Evolutionary conservation across 1,284 basidiomycete species (phyloP), one percentile per base, ranked within the genome.

Genomic region (Cerioporus squamosus): DNA sequence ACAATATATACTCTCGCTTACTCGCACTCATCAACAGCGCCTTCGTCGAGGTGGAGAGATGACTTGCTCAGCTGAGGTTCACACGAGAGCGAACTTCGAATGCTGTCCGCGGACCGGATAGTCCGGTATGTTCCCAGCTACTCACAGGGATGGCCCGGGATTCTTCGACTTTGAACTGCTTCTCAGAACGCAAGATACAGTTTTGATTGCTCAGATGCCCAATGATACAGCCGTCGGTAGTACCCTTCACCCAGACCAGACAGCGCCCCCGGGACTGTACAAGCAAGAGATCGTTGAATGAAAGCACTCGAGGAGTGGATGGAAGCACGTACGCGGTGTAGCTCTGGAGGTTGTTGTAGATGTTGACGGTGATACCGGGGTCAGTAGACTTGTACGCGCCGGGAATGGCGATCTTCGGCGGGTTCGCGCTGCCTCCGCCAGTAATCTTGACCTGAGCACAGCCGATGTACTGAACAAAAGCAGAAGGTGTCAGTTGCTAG

Each of bases 281-380:
- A 18, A 12, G 2, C 6, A 39, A 42, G 18, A 22, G 52, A 36
- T 55, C 23, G 44, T 42, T 47, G 17, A 52, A 22, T 7, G 7
- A 45, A 17, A 12, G 9, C 33, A 45, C 36, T 23, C 26, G 36
- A 24, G 20, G 26, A 7, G 45, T 43, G 5, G 49, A 36, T 10
- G 40, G 26, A 15, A 15, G 42, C 29, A 62, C 67, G 49, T 55
- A 70, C 68, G 69, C 68, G 15, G 77, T 80, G 71, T 77, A 80
- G 62, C 71, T 77, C 65, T 77, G 74, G 44, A 80, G 73, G 67
- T 78, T 81, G 74, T 81, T 81, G 74, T 80, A 80, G 61, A 80
- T 81, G 72, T 81, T 80, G 65, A 81, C 74, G 14, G 79, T 78
- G 67, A 81, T 81, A 44, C 80, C 80, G 48, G 80, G 81, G 69